phyloP scores from a whole-genome alignment of 257 asterid genomes.

The Osmanthus fragrans region DNA sequence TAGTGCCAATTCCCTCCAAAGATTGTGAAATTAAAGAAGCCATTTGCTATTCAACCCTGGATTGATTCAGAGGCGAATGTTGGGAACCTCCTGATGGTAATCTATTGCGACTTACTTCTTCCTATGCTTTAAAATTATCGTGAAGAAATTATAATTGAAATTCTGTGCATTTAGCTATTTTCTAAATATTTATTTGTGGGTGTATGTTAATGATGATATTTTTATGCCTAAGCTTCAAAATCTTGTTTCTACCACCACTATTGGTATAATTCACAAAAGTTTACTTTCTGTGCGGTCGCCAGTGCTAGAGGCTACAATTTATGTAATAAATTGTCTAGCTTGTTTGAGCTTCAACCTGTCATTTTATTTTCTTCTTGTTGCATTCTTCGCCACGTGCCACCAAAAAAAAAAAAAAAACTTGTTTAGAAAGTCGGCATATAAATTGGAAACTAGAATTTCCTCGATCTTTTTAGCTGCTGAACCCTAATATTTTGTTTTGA shows the following conservation, averaged over 20 bases:
- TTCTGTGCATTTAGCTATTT: not conserved
- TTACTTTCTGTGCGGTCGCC: not conserved
- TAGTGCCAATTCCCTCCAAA: constrained; percentile 89
- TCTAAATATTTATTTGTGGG: not conserved
- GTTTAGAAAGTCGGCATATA: not conserved
- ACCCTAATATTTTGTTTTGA: too few relatives aligned
- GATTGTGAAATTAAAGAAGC: constrained; percentile 70
- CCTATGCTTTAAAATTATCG: not conserved
- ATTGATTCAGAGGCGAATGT: constrained; percentile 76
- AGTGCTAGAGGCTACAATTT: not conserved
- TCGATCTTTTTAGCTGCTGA: not conserved
- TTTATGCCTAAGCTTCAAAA: not conserved
- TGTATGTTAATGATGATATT: not conserved
- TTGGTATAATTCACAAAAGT: not conserved
- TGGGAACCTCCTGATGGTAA: constrained; percentile 72
- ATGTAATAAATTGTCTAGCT: not conserved
- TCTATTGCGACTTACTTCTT: constrained; percentile 12
- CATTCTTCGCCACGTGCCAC: not conserved
- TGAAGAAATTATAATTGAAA: not conserved
- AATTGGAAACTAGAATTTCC: not conserved
- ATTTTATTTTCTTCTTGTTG: not conserved
- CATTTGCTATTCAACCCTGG: constrained; percentile 89
- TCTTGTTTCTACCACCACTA: not conserved
- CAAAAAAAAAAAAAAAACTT: not conserved
- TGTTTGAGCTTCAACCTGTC: not conserved